Base-by-base conservation (phyloP, 352 stramenopile genomes). In the Pythium apleroticum region DNA sequence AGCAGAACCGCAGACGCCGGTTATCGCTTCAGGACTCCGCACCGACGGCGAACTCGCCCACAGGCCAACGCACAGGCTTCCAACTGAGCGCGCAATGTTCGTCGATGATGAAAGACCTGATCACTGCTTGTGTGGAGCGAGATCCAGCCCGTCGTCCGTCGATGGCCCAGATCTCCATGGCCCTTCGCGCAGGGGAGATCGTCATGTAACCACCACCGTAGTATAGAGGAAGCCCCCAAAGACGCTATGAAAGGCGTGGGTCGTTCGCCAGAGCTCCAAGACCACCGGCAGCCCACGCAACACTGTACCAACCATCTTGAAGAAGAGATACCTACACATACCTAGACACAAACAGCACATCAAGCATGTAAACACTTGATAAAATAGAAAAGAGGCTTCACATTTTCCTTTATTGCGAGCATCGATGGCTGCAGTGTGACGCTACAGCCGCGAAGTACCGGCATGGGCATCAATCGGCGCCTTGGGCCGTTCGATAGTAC, bases 91-190 rank as follows among this genome's bases (percentile, higher is more conserved):
- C 43, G 28, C 69, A 80, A 50, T 92, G 84, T 55, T 90, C 84
- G 22, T 69, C 64, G 1, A 71, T 88, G 25, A 86, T 90, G 75
- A 86, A 89, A 59, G 68, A 88, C 28, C 74, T 86, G 25, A 89
- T 92, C 41, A 65, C 66, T 10, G 81, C 76, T 4, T 92, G 84
- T 55, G 58, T 92, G 10, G 77, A 88, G 41, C 76, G 72, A 15
- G 77, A 93, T 30, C 77, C 81, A 0, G 59, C 60, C 9, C 68
- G 69, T 24, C 73, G 84, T 31, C 84, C 84, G 30, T 86, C 75
- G 4, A 90, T 93, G 81, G 52, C 63, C 27, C 77, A 90, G 45
- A 77, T 93, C 62, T 71, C 69, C 15, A 73, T 78, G 45, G 80
- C 84, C 56, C 74, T 93, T 27, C 75, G 86, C 52, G 89, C 79